Evolutionary conservation across 805 yeast genomes (phyloP).

Genomic region (Sugiyamaella floridensis): DNA sequence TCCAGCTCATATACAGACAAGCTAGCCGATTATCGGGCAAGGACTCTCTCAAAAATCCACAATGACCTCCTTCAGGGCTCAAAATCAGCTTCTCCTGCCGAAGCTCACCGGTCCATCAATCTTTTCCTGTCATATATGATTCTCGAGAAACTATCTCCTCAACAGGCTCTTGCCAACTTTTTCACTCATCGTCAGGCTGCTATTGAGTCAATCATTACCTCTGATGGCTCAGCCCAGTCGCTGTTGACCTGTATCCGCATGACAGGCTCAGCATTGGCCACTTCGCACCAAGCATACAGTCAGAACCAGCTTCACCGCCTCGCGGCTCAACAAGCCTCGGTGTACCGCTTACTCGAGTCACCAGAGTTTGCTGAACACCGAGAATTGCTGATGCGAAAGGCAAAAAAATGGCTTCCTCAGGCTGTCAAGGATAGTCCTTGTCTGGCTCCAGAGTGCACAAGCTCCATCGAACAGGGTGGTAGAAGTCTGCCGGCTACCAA

Average conservation of each 20-base stretch:
- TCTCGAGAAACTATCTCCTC: constrained; percentile 11
- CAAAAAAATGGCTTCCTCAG: constrained; percentile 16
- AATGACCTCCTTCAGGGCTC: background rate
- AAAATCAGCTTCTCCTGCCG: background rate
- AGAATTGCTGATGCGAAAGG: constrained; percentile 11
- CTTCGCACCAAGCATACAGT: constrained; percentile 12
- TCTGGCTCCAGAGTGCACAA: constrained; percentile 12
- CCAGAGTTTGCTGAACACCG: constrained; percentile 12
- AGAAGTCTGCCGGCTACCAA: background rate
- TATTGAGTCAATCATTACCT: background rate
- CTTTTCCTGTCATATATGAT: constrained; percentile 21
- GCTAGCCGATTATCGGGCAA: background rate
- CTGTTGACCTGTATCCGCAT: constrained; percentile 10
- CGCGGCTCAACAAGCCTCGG: constrained; percentile 10
- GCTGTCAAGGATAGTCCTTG: constrained; percentile 6
- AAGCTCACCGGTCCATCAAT: constrained; percentile 13
- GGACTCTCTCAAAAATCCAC: background rate
- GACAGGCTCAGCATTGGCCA: constrained; percentile 10
- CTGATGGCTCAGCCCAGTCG: background rate
- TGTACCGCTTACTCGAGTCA: constrained; percentile 11
- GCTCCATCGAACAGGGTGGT: constrained; percentile 1
- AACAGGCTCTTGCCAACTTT: constrained; percentile 10
- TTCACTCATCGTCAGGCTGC: constrained; percentile 7
- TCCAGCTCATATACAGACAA: background rate
- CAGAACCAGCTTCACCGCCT: constrained; percentile 13